These are phyloP conservation scores for Drechslerella dactyloides DNA, from an alignment of 2,329 filamentous ascomycete genomes.

Conservation along the genomic window DNA sequence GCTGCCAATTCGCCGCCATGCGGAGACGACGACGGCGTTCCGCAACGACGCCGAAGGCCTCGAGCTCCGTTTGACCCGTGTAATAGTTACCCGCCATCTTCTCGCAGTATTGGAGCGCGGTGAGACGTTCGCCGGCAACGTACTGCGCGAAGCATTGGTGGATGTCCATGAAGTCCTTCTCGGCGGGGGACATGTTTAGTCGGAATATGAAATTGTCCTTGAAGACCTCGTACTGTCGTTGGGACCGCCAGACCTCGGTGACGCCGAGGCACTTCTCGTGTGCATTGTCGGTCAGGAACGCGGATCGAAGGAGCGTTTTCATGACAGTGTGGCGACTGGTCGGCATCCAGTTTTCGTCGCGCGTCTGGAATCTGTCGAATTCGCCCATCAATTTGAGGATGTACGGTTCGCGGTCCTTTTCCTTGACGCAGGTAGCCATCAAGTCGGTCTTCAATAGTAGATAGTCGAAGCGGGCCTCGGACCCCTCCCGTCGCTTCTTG, in stretches of 20 bases:
- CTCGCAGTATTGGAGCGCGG: background rate
- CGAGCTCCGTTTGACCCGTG: background rate
- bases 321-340: conserved; percentile 3
- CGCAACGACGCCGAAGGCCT: background rate
- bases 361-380: background rate
- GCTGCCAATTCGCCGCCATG: background rate
- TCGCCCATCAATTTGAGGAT: background rate
- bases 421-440: background rate
- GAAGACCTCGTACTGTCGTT: background rate
- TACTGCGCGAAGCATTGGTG: background rate
- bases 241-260: background rate
- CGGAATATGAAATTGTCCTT: background rate
- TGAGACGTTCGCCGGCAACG: background rate
- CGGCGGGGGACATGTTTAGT: background rate
- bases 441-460: conserved; percentile 26
- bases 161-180: conserved; percentile 5
- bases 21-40: background rate
- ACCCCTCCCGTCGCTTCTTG: background rate
- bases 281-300: conserved; percentile 22
- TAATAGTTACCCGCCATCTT: background rate
- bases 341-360: background rate
- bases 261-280: background rate
- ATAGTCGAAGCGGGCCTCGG: conserved; percentile 17
- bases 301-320: conserved; percentile 9
- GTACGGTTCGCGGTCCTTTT: background rate